Conservation (phyloP, 106 monocot genomes). For the Allium fistulosum region DNA sequence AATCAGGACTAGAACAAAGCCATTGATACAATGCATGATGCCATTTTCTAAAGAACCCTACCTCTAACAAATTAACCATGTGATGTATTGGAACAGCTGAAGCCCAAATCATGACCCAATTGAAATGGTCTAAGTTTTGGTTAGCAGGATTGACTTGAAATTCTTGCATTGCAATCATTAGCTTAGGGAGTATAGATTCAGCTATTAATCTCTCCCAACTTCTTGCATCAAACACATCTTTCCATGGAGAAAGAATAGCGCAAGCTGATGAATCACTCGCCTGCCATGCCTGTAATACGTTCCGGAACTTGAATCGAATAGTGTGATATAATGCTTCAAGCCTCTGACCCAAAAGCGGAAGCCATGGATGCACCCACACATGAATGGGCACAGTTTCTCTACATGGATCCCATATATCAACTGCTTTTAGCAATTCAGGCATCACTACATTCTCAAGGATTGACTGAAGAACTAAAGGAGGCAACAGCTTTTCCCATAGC, state of each 20-base stretch:
- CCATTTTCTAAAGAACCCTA: conserved; percentile 88
- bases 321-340: conserved; percentile 59
- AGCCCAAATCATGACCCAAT: conserved; percentile 92
- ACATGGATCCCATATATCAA: conserved; percentile 80
- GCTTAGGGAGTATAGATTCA: conserved; percentile 60
- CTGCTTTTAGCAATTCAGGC: conserved; percentile 69
- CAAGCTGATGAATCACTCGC: conserved; percentile 70
- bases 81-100: conserved; percentile 65
- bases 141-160: conserved; percentile 80
- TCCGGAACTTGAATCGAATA: conserved; percentile 66
- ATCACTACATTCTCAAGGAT: conserved; percentile 79
- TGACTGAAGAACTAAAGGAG: conserved; percentile 58
- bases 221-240: conserved; percentile 74
- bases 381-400: conserved; percentile 77
- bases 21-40: conserved; percentile 73
- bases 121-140: conserved; percentile 70
- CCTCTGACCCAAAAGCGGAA: conserved; percentile 68
- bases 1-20: conserved; percentile 80
- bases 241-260: conserved; percentile 84
- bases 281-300: conserved; percentile 75
- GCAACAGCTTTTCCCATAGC: conserved; percentile 67
- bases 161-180: conserved; percentile 57
- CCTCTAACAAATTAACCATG: conserved; percentile 75
- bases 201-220: conserved; percentile 78
- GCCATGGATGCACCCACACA: conserved; percentile 87